Evolutionary conservation across 2,329 filamentous ascomycete species (phyloP).

Genomic region (Aspergillus sp.): DNA sequence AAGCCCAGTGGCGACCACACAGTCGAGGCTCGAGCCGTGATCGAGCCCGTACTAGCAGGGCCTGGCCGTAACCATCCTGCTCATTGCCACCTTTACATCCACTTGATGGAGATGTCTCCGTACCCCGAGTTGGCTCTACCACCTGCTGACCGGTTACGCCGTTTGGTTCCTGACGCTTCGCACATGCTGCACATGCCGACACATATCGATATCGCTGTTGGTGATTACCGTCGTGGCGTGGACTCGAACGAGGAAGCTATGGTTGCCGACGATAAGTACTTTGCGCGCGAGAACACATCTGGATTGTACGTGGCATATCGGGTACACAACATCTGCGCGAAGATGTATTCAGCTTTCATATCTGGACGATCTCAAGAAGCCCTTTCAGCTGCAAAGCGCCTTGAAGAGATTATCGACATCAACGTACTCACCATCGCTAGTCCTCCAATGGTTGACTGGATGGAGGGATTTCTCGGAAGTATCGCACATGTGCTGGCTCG

Average conservation of each 20-base stretch:
- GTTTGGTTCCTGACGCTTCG: slow-evolving; percentile 59
- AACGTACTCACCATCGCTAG: slow-evolving; percentile 55
- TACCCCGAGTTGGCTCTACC: slow-evolving; percentile 56
- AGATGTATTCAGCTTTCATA: slow-evolving; percentile 14
- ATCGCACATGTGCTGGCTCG: slow-evolving; percentile 62
- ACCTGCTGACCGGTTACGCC: slow-evolving; percentile 55
- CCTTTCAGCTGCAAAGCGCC: slow-evolving; percentile 9
- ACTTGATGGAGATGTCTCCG: slow-evolving; percentile 67
- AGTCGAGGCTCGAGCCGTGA: slow-evolving; percentile 48
- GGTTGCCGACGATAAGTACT: slow-evolving; percentile 58
- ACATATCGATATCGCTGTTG: slow-evolving; percentile 65
- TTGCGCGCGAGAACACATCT: slow-evolving; percentile 33
- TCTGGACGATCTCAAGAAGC: slow-evolving; percentile 11
- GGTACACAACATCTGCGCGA: slow-evolving; percentile 11
- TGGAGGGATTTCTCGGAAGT: slow-evolving; percentile 62
- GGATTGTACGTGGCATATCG: slow-evolving; percentile 16
- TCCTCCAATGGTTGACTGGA: slow-evolving; percentile 70
- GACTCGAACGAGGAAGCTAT: slow-evolving; percentile 60
- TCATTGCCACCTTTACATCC: slow-evolving; percentile 66
- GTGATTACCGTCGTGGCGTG: slow-evolving; percentile 62
- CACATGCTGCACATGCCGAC: slow-evolving; percentile 70
- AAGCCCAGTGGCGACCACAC: slow-evolving; percentile 50
- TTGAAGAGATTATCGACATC: slow-evolving; percentile 44
- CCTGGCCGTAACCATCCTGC: slow-evolving; percentile 55
- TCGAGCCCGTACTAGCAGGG: slow-evolving; percentile 51